Percentiles rank a stretch among this genome's conserved stretches.
Conservation (phyloP, 2,329 filamentous ascomycete genomes). For the Exophiala spinifera region DNA sequence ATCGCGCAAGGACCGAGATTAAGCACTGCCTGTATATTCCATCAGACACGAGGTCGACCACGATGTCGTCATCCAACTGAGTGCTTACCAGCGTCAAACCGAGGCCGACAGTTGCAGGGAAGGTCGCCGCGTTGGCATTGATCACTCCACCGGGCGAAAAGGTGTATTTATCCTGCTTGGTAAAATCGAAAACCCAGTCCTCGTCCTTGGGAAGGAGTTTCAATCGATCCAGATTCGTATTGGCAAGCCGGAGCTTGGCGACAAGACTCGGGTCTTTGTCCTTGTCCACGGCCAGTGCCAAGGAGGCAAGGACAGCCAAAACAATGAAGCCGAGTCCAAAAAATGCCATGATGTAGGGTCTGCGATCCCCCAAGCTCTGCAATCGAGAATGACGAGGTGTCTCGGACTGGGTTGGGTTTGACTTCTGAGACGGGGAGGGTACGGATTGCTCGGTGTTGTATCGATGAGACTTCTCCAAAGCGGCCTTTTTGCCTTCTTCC, state of each 20-base stretch:
- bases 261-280: conserved; percentile 42
- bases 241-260: conserved; percentile 38
- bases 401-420: neutral
- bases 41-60: neutral
- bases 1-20: conserved; percentile 52
- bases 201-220: conserved; percentile 40
- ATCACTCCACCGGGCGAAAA: conserved; percentile 48
- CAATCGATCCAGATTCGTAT: conserved; percentile 47
- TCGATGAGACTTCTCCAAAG: conserved; percentile 15
- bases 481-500: conserved; percentile 11
- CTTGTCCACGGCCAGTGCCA: conserved; percentile 37
- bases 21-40: conserved; percentile 33
- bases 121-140: conserved; percentile 53
- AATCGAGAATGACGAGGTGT: neutral
- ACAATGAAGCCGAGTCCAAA: conserved; percentile 27
- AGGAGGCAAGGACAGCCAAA: conserved; percentile 20
- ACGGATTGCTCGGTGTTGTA: conserved; percentile 5
- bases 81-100: conserved; percentile 44
- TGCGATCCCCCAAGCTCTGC: conserved; percentile 10
- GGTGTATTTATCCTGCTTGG: conserved; percentile 40
- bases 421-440: neutral
- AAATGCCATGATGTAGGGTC: conserved; percentile 18
- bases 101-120: conserved; percentile 48
- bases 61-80: neutral
- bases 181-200: conserved; percentile 53